Evolutionary conservation across 108 stramenopile species (phyloP).

Genomic region (Cylindrotheca closterium): DNA sequence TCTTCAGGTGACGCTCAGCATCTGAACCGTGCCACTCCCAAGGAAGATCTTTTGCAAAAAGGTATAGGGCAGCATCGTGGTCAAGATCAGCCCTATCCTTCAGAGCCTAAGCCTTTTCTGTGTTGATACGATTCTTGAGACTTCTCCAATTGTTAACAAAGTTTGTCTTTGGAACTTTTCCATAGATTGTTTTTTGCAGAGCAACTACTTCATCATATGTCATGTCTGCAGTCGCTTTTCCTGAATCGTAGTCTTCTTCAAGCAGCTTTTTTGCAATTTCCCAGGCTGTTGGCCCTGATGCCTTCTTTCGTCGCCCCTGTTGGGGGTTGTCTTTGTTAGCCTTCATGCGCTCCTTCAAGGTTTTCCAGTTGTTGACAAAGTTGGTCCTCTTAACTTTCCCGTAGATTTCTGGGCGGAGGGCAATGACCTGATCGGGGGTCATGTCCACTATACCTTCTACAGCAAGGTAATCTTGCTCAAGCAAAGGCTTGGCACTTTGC

Average conservation of each 20-base stretch:
- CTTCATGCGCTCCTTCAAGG: not conserved
- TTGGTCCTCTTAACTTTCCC: not conserved
- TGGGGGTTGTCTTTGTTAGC: not conserved
- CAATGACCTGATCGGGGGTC: not conserved
- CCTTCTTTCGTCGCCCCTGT: not conserved
- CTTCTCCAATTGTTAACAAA: not conserved
- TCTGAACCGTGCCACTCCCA: not conserved
- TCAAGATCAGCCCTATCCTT: not conserved
- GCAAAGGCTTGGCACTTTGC: not conserved
- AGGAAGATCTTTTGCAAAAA: not conserved
- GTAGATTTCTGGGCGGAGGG: not conserved
- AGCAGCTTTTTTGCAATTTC: not conserved
- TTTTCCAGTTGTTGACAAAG: not conserved
- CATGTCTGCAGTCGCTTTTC: not conserved
- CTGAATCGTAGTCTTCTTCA: not conserved
- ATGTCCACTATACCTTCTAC: not conserved
- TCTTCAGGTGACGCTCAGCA: not conserved
- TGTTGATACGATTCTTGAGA: not conserved
- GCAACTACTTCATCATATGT: not conserved
- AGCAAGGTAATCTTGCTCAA: not conserved
- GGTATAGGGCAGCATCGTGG: not conserved
- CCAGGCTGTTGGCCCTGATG: not conserved
- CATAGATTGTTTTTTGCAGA: not conserved
- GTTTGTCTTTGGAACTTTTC: not conserved
- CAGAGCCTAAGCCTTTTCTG: not conserved